These are phyloP conservation scores for Leccinellum luteum DNA, from an alignment of 768 basidiomycete species.

Conservation along the genomic window DNA sequence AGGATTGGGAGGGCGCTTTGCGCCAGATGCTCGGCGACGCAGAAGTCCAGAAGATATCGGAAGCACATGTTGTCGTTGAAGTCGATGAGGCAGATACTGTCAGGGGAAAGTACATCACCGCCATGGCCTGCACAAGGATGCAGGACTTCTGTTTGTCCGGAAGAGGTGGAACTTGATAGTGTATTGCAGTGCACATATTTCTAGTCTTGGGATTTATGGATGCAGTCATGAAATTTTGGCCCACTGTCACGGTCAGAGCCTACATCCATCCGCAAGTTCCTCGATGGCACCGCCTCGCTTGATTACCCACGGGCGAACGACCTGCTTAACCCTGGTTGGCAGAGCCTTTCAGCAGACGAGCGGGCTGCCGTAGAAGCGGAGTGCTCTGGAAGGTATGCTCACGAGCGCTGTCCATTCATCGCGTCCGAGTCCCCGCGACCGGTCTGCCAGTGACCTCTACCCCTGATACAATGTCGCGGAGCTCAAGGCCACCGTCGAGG, in stretches of 20 bases:
- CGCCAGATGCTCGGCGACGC: too few species aligned
- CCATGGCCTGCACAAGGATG: too few species aligned
- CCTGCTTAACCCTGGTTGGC: constrained; percentile 21
- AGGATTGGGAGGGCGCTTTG: too few species aligned
- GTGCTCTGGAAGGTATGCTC: constrained; percentile 39
- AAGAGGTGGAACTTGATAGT: too few species aligned
- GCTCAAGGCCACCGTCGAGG: constrained; percentile 41
- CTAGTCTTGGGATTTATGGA: too few species aligned
- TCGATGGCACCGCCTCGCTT: constrained; percentile 31
- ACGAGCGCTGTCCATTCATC: neutral
- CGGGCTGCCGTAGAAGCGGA: constrained; percentile 36
- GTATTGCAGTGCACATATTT: too few species aligned
- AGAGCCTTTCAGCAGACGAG: constrained; percentile 23
- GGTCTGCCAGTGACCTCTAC: neutral
- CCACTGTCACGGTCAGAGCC: constrained; percentile 61
- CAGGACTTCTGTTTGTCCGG: too few species aligned
- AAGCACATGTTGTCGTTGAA: too few species aligned
- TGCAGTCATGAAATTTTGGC: constrained; percentile 41
- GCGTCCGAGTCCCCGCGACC: neutral
- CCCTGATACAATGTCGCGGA: constrained; percentile 54
- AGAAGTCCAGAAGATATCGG: too few species aligned
- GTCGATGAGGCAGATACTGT: too few species aligned
- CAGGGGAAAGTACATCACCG: too few species aligned
- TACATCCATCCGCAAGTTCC: constrained; percentile 47
- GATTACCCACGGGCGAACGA: constrained; percentile 8